These are phyloP conservation scores for Sabuloglossum arenarium DNA, from an alignment of 495 filamentous ascomycete species.

Conservation along the genomic window DNA sequence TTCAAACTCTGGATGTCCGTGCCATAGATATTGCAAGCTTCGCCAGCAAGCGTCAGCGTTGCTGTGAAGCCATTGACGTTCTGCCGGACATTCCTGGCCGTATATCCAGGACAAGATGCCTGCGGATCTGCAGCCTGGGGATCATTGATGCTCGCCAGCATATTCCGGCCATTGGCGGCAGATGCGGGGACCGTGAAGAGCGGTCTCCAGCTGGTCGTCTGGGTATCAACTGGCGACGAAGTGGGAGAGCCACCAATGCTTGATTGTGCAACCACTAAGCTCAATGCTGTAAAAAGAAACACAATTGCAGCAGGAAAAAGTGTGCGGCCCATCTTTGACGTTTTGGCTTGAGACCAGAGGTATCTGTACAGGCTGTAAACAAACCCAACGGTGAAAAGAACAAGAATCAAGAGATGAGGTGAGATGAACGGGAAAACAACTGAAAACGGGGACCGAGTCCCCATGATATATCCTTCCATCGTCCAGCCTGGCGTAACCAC, in stretches of 20 bases:
- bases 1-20: constrained; percentile 36
- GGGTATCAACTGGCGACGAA: background rate
- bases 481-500: background rate
- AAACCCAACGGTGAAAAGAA: background rate
- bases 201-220: constrained; percentile 1
- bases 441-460: background rate
- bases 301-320: background rate
- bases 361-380: background rate
- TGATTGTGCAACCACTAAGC: background rate
- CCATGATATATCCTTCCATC: background rate
- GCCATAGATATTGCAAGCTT: constrained; percentile 39
- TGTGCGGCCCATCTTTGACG: background rate
- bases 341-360: background rate
- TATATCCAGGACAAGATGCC: constrained; percentile 42
- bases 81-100: constrained; percentile 26
- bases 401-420: background rate
- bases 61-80: constrained; percentile 29
- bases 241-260: background rate
- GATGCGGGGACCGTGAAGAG: constrained; percentile 30
- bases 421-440: background rate
- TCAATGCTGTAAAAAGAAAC: background rate
- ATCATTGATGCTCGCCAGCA: constrained; percentile 55
- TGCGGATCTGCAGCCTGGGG: constrained; percentile 52
- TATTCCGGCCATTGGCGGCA: constrained; percentile 31
- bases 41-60: constrained; percentile 29